Base-by-base conservation (phyloP, 371 early-diverging fungal genomes). In the Mortierella sp. region DNA sequence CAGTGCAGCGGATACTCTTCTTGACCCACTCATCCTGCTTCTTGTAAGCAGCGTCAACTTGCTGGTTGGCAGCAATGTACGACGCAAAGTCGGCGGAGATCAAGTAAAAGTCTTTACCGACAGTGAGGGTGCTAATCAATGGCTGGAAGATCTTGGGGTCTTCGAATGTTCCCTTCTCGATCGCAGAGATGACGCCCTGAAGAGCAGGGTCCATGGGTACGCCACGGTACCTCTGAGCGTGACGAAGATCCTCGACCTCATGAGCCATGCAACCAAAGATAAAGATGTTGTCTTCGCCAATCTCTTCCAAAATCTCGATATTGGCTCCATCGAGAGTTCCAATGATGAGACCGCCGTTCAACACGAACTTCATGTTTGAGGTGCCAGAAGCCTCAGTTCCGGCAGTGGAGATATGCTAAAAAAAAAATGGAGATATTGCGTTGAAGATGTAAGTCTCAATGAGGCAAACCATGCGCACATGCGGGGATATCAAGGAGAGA, bases 341-440 rank as follows among this genome's bases (percentile, higher is more conserved):
- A 22, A 95, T 86, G 81, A 97, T 97, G 58, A 97, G 83, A 67
- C 97, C 97, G 64, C 97, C 97, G 84, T 97, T 97, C 55, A 97
- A 86, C 57, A 97, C 97, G 87, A 97, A 97, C 88, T 97, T 97
- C 97, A 97, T 97, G 90, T 97, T 97, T 55, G 96, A 96, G 6
- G 97, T 97, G 49, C 97, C 97, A 22, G 96, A 96, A n/a, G 97
- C 97, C 84, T 97, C 97, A n/a, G 97, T 97, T 65, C 97, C 97
- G 11, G 97, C 97, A 5, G 97, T 97, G 28, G 94, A 94, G 73
- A 94, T 95, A 79, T 94, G 94, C 86, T 70, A 65, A 10, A 43
- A 57, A 60, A 32, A n/a, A n/a, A 30, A 49, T 55, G 10, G 43
- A 3, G 16, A 43, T 18, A 40, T 22, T 3, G 22, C 16, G 14